Conservation (phyloP, 2,329 filamentous ascomycete species). For the Metarhizium robertsii region DNA sequence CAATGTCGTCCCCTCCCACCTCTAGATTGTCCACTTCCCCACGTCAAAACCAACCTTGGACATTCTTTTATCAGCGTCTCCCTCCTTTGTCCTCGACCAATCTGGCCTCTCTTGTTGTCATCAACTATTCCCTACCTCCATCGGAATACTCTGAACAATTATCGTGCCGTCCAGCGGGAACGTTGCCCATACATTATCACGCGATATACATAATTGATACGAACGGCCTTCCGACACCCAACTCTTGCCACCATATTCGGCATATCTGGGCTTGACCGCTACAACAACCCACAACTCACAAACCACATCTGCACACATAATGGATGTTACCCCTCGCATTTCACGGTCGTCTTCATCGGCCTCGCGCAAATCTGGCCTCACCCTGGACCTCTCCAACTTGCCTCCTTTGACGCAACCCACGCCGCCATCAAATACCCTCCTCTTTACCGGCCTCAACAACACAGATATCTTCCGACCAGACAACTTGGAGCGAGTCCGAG, state of each 20-base stretch:
- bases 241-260: not conserved
- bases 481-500: constrained; percentile 64
- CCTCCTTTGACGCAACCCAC: constrained; percentile 63
- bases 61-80: not conserved
- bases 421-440: constrained; percentile 71
- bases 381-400: constrained; percentile 64
- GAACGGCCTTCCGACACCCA: not conserved
- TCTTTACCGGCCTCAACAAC: constrained; percentile 72
- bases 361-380: constrained; percentile 42
- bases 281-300: not conserved
- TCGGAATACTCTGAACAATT: not conserved
- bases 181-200: not conserved
- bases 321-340: constrained; percentile 27
- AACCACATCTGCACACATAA: constrained; percentile 12
- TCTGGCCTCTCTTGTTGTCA: not conserved
- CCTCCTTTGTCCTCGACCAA: not conserved
- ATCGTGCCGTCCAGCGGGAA: not conserved
- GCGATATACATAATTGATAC: not conserved
- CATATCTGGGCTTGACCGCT: not conserved
- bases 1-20: not conserved
- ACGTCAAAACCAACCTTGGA: no score
- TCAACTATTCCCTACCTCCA: not conserved
- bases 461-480: constrained; percentile 63
- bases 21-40: not conserved
- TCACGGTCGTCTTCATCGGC: constrained; percentile 36